A percentile compares a stretch with the other conserved stretches of the same genome.
Conservation (phyloP, 768 basidiomycete species). For the Pulveroboletus ravenelii region DNA sequence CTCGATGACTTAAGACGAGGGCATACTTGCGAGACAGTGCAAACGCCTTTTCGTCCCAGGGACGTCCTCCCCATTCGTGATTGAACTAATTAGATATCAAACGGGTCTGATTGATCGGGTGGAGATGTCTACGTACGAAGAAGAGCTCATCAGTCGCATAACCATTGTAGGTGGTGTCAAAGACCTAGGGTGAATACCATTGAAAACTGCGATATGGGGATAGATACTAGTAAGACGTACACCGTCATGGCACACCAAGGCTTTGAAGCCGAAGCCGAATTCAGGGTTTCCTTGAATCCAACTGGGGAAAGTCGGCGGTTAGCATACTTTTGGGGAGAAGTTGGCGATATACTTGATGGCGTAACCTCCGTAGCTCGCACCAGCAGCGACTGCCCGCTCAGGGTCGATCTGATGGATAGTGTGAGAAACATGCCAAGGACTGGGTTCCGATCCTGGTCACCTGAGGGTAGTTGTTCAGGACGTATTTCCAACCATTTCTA, state of each 20-base stretch:
- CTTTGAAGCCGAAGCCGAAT: conserved; percentile 84
- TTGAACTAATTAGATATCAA: conserved; percentile 54
- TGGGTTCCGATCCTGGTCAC: conserved; percentile 29
- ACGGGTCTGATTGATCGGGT: not conserved
- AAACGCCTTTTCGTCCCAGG: conserved; percentile 63
- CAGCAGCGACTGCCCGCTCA: conserved; percentile 69
- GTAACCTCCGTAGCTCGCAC: conserved; percentile 84
- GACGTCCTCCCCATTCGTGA: conserved; percentile 80
- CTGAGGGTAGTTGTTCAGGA: conserved; percentile 64
- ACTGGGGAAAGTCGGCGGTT: conserved; percentile 36
- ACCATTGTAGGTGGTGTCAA: conserved; percentile 75
- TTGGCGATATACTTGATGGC: conserved; percentile 65
- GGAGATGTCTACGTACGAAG: conserved; percentile 54
- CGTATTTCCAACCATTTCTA: conserved; percentile 68
- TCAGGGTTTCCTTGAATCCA: conserved; percentile 97
- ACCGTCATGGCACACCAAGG: conserved; percentile 89
- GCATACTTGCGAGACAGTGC: conserved; percentile 53
- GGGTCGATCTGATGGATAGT: conserved; percentile 50
- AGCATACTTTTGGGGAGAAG: not conserved
- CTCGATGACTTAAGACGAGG: not conserved
- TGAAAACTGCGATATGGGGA: not conserved
- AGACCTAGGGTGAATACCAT: conserved; percentile 42
- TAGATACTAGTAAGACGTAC: conserved; percentile 36
- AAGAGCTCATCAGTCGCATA: conserved; percentile 89
- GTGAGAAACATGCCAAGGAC: not conserved